Evolutionary conservation across 2,329 filamentous ascomycete species (phyloP).

Genomic region (Coniochaeta sp.): DNA sequence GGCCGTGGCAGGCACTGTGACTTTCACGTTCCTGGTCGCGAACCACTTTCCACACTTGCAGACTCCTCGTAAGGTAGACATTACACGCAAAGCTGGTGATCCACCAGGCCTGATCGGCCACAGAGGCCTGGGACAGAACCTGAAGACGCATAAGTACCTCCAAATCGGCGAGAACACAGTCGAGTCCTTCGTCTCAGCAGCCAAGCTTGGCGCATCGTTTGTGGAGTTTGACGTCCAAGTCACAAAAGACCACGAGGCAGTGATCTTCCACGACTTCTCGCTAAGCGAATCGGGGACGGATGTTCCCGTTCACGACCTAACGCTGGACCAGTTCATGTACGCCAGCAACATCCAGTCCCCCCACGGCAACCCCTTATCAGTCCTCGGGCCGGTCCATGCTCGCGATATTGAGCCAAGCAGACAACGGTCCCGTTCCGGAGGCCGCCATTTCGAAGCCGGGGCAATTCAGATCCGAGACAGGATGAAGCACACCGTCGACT

Average conservation of each 20-base stretch:
- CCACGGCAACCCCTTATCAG: constrained; percentile 1
- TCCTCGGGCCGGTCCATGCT: neutral
- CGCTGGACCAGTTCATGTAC: constrained; percentile 27
- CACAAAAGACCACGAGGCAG: constrained; percentile 28
- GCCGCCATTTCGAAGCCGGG: constrained; percentile 12
- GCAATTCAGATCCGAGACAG: constrained; percentile 17
- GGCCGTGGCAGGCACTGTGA: constrained; percentile 20
- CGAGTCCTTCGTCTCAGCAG: constrained; percentile 25
- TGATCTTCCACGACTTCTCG: constrained; percentile 33
- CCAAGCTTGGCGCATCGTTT: constrained; percentile 23
- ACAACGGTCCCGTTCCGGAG: constrained; percentile 13
- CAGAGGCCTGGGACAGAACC: constrained; percentile 24
- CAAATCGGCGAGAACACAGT: constrained; percentile 30
- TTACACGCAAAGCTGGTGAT: constrained; percentile 8
- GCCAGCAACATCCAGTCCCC: constrained; percentile 17
- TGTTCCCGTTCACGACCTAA: constrained; percentile 28
- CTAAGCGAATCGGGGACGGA: constrained; percentile 33
- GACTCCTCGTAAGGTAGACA: constrained; percentile 6
- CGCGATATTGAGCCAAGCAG: constrained; percentile 1
- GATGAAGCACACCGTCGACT: constrained; percentile 30
- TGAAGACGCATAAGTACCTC: constrained; percentile 17
- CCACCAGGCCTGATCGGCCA: constrained; percentile 20
- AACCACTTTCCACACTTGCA: neutral
- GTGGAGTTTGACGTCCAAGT: constrained; percentile 33
- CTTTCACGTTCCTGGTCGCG: constrained; percentile 24